phyloP scores from a whole-genome alignment of 306 rosid species.

The Acacia acuminata region DNA sequence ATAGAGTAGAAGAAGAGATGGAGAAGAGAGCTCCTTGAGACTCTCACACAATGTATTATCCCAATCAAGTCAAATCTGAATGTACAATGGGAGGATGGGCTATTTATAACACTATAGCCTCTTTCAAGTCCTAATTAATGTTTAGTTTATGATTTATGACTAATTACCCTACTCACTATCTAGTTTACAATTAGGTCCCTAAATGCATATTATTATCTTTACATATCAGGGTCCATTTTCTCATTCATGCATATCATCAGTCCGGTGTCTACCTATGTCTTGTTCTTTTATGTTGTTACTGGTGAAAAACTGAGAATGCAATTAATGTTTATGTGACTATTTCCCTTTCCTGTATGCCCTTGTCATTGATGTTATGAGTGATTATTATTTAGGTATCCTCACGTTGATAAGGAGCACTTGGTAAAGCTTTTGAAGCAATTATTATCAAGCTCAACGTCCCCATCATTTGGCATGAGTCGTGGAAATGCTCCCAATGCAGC shows the following conservation, averaged over 20 bases:
- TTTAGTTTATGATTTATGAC: too few relatives aligned
- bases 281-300: constrained; percentile 21
- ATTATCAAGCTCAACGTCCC: constrained; percentile 56
- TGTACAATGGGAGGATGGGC: too few relatives aligned
- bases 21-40: too few relatives aligned
- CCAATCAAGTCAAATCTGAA: too few relatives aligned
- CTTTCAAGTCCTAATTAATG: too few relatives aligned
- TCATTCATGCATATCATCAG: constrained; percentile 21
- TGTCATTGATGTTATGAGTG: constrained; percentile 28
- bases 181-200: too few relatives aligned
- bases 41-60: too few relatives aligned
- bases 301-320: constrained; percentile 24
- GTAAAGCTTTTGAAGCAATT: constrained; percentile 92
- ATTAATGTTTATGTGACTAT: constrained; percentile 2
- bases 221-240: background rate
- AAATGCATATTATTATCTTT: too few relatives aligned
- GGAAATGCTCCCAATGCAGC: constrained; percentile 90
- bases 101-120: too few relatives aligned
- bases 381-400: constrained; percentile 70
- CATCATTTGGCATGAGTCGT: constrained; percentile 51
- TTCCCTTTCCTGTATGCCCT: constrained; percentile 15
- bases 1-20: too few relatives aligned
- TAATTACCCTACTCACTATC: too few relatives aligned
- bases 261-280: background rate
- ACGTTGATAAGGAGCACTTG: constrained; percentile 85